A percentile compares a stretch with the other conserved stretches of the same genome.
Evolutionary conservation across 23 red algal genomes (phyloP).

Genomic region (Chondrus crispus): DNA sequence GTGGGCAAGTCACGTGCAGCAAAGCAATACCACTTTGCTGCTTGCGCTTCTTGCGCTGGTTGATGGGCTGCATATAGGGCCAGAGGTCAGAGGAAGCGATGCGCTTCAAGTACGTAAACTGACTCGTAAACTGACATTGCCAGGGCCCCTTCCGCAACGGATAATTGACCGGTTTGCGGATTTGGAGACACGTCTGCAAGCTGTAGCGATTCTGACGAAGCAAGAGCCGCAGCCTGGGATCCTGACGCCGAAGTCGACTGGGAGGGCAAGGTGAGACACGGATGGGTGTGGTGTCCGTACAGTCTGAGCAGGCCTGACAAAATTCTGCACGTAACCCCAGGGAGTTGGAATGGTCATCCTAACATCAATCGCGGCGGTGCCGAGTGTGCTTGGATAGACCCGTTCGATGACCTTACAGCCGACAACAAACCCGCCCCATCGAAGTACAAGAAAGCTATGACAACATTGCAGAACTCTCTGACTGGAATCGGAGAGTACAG

Average conservation of each 20-base stretch:
- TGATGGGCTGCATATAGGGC: too few species aligned
- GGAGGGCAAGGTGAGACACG: constrained; percentile 8
- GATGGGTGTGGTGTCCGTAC: neutral
- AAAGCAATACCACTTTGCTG: too few species aligned
- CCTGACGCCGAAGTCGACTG: neutral
- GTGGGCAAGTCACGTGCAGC: too few species aligned
- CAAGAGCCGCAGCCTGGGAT: neutral
- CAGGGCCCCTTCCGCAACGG: constrained; percentile 22
- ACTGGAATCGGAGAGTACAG: constrained; percentile 53
- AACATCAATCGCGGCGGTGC: constrained; percentile 24
- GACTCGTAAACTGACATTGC: too few species aligned
- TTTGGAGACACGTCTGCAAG: constrained; percentile 33
- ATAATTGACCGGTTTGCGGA: constrained; percentile 30
- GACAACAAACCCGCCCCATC: neutral
- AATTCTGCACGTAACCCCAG: neutral
- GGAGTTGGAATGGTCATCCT: constrained; percentile 40
- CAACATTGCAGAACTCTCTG: constrained; percentile 18
- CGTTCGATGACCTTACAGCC: constrained; percentile 6
- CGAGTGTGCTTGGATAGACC: constrained; percentile 32
- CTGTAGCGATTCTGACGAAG: constrained; percentile 9
- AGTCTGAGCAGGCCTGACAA: constrained; percentile 10
- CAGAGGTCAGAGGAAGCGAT: too few species aligned
- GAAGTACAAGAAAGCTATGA: constrained; percentile 18
- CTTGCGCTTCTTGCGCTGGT: too few species aligned
- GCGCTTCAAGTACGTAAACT: too few species aligned